A percentile compares a stretch with the other conserved stretches of the same genome.
These are phyloP conservation scores for Neonothopanus nambi DNA, from an alignment of 1,284 basidiomycete species.

Conservation along the genomic window DNA sequence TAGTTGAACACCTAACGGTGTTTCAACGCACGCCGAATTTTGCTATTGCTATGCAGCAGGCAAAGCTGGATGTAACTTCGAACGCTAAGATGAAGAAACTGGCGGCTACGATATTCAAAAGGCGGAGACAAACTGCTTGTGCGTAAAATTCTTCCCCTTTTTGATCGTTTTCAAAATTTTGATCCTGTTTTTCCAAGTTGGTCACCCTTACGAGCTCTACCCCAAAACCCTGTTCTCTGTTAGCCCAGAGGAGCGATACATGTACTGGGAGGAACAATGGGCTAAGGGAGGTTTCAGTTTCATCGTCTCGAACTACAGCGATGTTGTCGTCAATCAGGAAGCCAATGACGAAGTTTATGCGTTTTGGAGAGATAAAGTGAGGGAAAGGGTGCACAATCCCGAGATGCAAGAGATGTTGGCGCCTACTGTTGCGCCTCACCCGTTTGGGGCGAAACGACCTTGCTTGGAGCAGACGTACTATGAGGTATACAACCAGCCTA, in stretches of 20 bases:
- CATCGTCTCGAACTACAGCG: slow-evolving; percentile 18
- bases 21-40: slow-evolving; percentile 28
- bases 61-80: slow-evolving; percentile 10
- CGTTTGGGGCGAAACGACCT: slow-evolving; percentile 24
- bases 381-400: slow-evolving; percentile 19
- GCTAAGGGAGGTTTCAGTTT: slow-evolving; percentile 21
- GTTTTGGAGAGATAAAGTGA: slow-evolving; percentile 26
- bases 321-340: slow-evolving; percentile 9
- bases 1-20: slow-evolving; percentile 24
- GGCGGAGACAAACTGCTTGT: slow-evolving; percentile 22
- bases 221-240: not conserved
- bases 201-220: not conserved
- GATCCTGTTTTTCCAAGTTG: not conserved
- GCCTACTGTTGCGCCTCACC: slow-evolving; percentile 21
- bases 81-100: slow-evolving; percentile 21
- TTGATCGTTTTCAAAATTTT: not conserved
- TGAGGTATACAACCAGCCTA: slow-evolving; percentile 26
- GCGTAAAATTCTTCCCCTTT: not conserved
- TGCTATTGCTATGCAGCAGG: slow-evolving; percentile 26
- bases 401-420: slow-evolving; percentile 26
- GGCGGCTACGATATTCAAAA: slow-evolving; percentile 20
- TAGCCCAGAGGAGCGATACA: slow-evolving; percentile 21
- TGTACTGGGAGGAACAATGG: slow-evolving; percentile 24
- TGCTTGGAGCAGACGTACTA: slow-evolving; percentile 23
- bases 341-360: too few relatives aligned